Conservation (phyloP, 495 filamentous ascomycete species). For the Penicillium alfredii region DNA sequence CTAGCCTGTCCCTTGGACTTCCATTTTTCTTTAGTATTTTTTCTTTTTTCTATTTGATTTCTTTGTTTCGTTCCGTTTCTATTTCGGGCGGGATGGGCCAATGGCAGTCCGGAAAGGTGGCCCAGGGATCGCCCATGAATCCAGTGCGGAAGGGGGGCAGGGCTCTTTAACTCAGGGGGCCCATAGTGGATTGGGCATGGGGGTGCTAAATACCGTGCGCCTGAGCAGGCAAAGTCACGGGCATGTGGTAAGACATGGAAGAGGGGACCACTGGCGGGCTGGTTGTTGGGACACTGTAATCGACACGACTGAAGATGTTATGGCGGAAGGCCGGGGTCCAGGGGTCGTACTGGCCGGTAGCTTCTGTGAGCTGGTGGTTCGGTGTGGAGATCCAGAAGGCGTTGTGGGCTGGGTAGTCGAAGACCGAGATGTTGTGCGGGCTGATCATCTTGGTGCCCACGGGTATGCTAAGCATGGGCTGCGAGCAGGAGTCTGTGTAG, state of each 20-base stretch:
- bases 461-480: constrained; percentile 29
- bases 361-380: constrained; percentile 17
- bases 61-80: too few relatives aligned
- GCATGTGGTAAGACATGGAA: constrained; percentile 29
- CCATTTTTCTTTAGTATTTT: too few relatives aligned
- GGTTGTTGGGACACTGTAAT: constrained; percentile 19
- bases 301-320: constrained; percentile 33
- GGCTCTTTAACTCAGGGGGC: too few relatives aligned
- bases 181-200: too few relatives aligned
- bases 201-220: too few relatives aligned
- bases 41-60: too few relatives aligned
- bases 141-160: too few relatives aligned
- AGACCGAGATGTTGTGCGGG: constrained; percentile 27
- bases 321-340: constrained; percentile 39
- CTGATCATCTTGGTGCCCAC: constrained; percentile 26
- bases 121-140: too few relatives aligned
- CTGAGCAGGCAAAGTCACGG: too few relatives aligned
- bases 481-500: constrained; percentile 32
- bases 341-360: constrained; percentile 24
- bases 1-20: too few relatives aligned
- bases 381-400: constrained; percentile 25
- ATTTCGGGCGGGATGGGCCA: too few relatives aligned
- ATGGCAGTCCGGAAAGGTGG: too few relatives aligned
- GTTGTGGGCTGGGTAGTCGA: constrained; percentile 27
- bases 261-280: constrained; percentile 23